Base-by-base conservation (phyloP, 305 asterid genomes). In the Coffea humblotiana region DNA sequence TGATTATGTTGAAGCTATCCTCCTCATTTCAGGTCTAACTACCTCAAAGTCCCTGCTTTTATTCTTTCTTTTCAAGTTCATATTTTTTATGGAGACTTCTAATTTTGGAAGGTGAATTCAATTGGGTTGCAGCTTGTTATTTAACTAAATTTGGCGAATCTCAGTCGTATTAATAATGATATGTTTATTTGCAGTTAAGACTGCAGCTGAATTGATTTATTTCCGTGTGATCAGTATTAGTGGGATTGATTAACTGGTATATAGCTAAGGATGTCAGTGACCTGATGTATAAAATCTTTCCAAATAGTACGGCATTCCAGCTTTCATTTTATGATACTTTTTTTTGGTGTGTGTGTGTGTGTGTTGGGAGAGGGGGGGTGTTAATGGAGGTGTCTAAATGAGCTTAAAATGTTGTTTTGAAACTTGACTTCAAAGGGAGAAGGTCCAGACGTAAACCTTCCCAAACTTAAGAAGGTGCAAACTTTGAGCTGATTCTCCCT, bases 1-100 rank as follows among this genome's bases (percentile, higher is more conserved):
- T 74, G 86, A 81, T 80, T 85, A 79, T 71, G 72, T 85, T 29
- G 90, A 85, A 78, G 90, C 90, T 27, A 27, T 77, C 49, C 58
- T 87, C 19, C 84, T 87, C 70, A 47, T 87, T 56, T 48, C 88
- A 83, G 90, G 90, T 86, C 7, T 52, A 40, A 40, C 43, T 40
- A 40, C 43, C 43, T 40, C 43, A 40, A 40, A 3, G 43, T 40
- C 43, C 43, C 43, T 40, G 43, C 29, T 69, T 37, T 82, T 54
- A 69, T 70, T 21, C 43, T 32, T 52, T 0, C n/a, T 25, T 21
- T 13, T 16, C 15, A 52, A 27, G 15, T 75, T 25, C 3, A 10
- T 21, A 74, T 29, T 74, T 74, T 43, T 27, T 3, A 15, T n/a
- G 18, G 54, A 37, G 21, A 15, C 48, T 16, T 60, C 29, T 56